Percentiles rank a stretch among this genome's conserved stretches.
phyloP scores from a whole-genome alignment of 1,139 yeast genomes.

The Magnusiomyces tetraspermus region DNA sequence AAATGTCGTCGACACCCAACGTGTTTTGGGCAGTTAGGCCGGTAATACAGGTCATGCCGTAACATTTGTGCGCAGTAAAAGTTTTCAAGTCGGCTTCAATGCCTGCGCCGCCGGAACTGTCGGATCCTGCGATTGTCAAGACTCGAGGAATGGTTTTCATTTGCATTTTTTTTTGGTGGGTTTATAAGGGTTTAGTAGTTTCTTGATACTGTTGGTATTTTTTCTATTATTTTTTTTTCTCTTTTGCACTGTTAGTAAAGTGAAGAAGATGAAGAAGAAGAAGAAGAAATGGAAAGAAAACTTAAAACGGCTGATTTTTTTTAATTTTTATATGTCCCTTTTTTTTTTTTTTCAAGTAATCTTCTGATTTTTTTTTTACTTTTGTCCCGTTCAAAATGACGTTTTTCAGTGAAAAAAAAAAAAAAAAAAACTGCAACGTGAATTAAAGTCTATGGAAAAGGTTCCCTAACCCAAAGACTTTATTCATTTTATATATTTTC shows the following conservation, averaged over 20 bases:
- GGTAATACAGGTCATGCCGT: constrained; percentile 70
- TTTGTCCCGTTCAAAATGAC: too few species aligned
- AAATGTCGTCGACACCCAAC: constrained; percentile 44
- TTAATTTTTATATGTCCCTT: neutral
- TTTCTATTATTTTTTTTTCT: neutral
- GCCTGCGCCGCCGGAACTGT: constrained; percentile 92
- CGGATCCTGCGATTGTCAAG: constrained; percentile 37
- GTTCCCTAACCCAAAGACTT: too few species aligned
- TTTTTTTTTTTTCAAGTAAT: too few species aligned
- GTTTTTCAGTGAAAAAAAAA: too few species aligned
- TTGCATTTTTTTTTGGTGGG: neutral
- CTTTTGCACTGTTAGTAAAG: too few species aligned
- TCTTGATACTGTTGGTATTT: neutral
- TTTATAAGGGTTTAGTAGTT: neutral
- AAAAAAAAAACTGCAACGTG: too few species aligned
- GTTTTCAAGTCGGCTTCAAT: constrained; percentile 89
- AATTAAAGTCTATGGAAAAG: too few species aligned
- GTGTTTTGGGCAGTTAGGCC: constrained; percentile 79
- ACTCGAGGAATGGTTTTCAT: constrained; percentile 17
- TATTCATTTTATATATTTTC: too few species aligned
- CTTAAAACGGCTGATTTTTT: neutral
- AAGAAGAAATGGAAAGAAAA: too few species aligned
- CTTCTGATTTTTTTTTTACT: too few species aligned
- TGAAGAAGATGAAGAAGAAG: too few species aligned
- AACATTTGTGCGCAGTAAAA: constrained; percentile 66